Base-by-base conservation (phyloP, 2,329 filamentous ascomycete species). In the Cladophialophora exuberans region DNA sequence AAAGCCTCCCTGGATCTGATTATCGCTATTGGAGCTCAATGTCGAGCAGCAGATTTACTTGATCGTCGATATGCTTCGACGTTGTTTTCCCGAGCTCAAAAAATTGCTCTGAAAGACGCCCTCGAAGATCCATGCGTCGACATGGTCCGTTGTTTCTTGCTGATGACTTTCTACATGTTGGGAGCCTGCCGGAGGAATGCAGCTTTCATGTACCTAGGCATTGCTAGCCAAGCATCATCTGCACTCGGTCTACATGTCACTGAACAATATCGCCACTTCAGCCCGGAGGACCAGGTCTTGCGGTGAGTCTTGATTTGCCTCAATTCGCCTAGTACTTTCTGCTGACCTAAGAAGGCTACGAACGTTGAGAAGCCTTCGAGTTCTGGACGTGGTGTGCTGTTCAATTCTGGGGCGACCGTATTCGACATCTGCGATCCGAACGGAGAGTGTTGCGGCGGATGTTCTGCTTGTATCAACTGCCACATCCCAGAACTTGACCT, bases 151-250 rank as follows among this genome's bases (percentile, higher is more conserved):
- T 69, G 73, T 0, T 84, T 83, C 57, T 66, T 83, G 0, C 69
- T 84, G 13, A 80, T 84, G 76, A 75, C 81, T 0, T 83, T 83
- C 58, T 84, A 83, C 60, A 80, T 83, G 76, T 73, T 83, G 2
- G 81, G 79, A 0, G 79, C 79, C 3, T 84, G 82, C 48, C 79
- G 80, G 26, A 73, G 82, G 6, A 84, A 84, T 52, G 75, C 82
- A 0, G 83, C 83, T 0, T 86, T 83, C 49, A 84, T 86, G 79
- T 85, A 85, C 52, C 66, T 86, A 2, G 83, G 83, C 0, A 77
- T 85, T 6, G 83, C 83, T 1, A 74, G 79, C 0, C 77, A 81
- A 49, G 79, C 82, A 0, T 82, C 83, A 0, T 77, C 79, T 3
- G 80, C 81, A 0, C 63, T 86, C 0, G 83, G 83, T 0, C 63